Percentiles rank a stretch among this genome's conserved stretches.
phyloP scores from a whole-genome alignment of 129 eudicot species.

The Tanacetum coccineum region DNA sequence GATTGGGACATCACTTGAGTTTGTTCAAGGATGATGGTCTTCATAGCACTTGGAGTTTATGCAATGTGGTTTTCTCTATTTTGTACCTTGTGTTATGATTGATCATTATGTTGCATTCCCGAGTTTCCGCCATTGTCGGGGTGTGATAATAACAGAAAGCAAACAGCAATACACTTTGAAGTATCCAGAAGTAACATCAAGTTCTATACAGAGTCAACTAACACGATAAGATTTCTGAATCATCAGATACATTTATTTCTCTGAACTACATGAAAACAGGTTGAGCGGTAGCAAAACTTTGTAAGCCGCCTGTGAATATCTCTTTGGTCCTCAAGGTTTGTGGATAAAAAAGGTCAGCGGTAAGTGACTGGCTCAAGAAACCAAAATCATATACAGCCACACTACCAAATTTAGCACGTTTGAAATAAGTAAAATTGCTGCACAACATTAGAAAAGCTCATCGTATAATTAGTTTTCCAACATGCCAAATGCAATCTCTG shows the following conservation, averaged over 20 bases:
- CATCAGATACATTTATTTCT: constrained; percentile 25
- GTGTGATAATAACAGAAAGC: constrained; percentile 8
- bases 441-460: too few relatives aligned
- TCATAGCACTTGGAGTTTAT: too few relatives aligned
- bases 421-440: too few relatives aligned
- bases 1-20: too few relatives aligned
- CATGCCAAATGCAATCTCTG: too few relatives aligned
- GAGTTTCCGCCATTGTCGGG: too few relatives aligned
- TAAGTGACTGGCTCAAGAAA: background rate
- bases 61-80: too few relatives aligned
- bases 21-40: too few relatives aligned
- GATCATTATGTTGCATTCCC: too few relatives aligned
- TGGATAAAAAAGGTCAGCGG: constrained; percentile 12
- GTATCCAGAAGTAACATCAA: constrained; percentile 14
- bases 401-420: too few relatives aligned
- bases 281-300: constrained; percentile 18
- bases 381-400: background rate
- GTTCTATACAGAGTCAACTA: constrained; percentile 23
- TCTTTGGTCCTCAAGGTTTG: constrained; percentile 28
- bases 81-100: too few relatives aligned
- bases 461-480: too few relatives aligned
- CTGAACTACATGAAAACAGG: constrained; percentile 18
- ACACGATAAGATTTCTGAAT: constrained; percentile 1
- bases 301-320: constrained; percentile 17
- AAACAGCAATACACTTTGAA: constrained; percentile 9